Evolutionary conservation across 306 rosid genomes (phyloP).

Genomic region (Cicer yamashitae): DNA sequence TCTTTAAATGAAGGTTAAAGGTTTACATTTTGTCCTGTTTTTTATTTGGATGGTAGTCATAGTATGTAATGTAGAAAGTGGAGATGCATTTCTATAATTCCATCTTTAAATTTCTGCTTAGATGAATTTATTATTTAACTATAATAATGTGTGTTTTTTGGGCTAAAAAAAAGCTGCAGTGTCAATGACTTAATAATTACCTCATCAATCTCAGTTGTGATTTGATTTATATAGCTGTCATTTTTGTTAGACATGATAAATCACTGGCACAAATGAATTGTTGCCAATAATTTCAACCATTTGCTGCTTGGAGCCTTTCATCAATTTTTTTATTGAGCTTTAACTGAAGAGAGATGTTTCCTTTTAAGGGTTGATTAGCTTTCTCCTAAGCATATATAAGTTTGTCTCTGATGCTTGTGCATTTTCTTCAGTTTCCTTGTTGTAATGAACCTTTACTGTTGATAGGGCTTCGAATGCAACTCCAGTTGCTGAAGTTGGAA

Average conservation of each 20-base stretch:
- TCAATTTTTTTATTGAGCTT: neutral
- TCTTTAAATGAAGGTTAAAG: slow-evolving; percentile 23
- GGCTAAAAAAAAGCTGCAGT: neutral
- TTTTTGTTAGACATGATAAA: slow-evolving; percentile 10
- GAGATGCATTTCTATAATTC: slow-evolving; percentile 30
- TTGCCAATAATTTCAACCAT: neutral
- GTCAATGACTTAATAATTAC: slow-evolving; percentile 5
- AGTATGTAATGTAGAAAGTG: slow-evolving; percentile 22
- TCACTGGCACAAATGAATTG: slow-evolving; percentile 9
- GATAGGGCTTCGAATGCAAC: slow-evolving; percentile 93
- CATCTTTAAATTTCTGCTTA: slow-evolving; percentile 10
- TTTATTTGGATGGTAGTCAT: no score
- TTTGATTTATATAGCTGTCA: slow-evolving; percentile 34
- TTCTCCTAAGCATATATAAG: neutral
- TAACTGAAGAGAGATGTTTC: slow-evolving; percentile 5
- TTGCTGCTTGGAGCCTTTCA: slow-evolving; percentile 6
- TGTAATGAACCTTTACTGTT: slow-evolving; percentile 28
- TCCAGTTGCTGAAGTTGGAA: slow-evolving; percentile 84
- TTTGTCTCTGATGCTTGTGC: neutral
- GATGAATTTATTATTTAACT: slow-evolving; percentile 27
- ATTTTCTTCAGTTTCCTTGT: slow-evolving; percentile 19
- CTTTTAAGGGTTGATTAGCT: neutral
- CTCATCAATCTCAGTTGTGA: slow-evolving; percentile 15
- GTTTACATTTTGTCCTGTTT: neutral
- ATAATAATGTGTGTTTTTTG: neutral